Evolutionary conservation across 306 rosid genomes (phyloP).

Genomic region (Medicago arabica): DNA sequence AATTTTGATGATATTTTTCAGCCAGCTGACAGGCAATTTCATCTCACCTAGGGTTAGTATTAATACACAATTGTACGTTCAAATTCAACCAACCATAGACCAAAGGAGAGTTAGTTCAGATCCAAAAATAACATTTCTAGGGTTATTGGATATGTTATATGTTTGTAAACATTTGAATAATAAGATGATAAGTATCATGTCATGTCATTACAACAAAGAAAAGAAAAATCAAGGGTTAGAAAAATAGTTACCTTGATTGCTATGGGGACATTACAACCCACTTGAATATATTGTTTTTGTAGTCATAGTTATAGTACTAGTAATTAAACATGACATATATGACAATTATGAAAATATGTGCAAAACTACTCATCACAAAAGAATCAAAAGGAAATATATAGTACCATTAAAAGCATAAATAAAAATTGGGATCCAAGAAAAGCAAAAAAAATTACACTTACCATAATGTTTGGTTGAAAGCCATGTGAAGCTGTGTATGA

Average conservation of each 20-base stretch:
- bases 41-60: constrained; percentile 35
- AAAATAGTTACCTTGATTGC: constrained; percentile 31
- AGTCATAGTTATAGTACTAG: constrained; percentile 12
- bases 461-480: constrained; percentile 78
- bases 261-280: constrained; percentile 36
- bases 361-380: constrained; percentile 36
- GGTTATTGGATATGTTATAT: constrained; percentile 34
- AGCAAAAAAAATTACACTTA: constrained; percentile 46
- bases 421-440: constrained; percentile 32
- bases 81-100: constrained; percentile 7
- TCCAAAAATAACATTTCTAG: constrained; percentile 45
- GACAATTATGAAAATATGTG: constrained; percentile 35
- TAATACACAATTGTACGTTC: constrained; percentile 21
- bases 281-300: constrained; percentile 29
- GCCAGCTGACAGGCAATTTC: neutral
- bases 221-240: neutral
- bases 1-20: constrained; percentile 17
- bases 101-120: constrained; percentile 22
- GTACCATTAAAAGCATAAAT: constrained; percentile 37
- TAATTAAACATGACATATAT: constrained; percentile 12
- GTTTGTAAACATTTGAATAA: constrained; percentile 10
- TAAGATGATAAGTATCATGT: constrained; percentile 38
- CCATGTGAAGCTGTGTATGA: constrained; percentile 73
- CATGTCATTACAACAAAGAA: constrained; percentile 22
- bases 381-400: constrained; percentile 24